These are phyloP conservation scores for Rhodomyrtus tomentosa DNA, from an alignment of 345 rosid genomes.

Conservation along the genomic window DNA sequence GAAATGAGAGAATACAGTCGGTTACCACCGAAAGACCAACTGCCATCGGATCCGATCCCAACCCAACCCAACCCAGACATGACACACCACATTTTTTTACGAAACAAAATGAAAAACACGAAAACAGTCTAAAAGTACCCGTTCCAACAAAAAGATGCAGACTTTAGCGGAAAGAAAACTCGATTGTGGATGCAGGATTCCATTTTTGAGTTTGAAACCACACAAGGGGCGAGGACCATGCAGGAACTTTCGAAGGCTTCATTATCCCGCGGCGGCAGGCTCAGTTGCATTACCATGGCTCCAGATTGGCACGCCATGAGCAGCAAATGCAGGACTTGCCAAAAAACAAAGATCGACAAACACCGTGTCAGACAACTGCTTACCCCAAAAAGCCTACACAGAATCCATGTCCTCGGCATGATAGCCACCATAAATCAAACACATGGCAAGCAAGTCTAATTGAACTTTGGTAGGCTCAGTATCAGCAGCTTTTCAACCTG, in stretches of 20 bases:
- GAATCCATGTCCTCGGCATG: background rate
- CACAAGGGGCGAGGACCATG: slow-evolving; percentile 15
- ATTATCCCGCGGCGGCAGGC: slow-evolving; percentile 17
- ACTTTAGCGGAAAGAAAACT: slow-evolving; percentile 15
- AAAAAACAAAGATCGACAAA: background rate
- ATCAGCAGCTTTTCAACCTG: background rate
- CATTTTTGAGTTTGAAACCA: slow-evolving; percentile 9
- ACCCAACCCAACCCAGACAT: background rate
- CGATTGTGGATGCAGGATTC: slow-evolving; percentile 18
- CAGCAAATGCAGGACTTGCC: background rate
- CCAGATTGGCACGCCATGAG: slow-evolving; percentile 47
- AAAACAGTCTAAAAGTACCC: slow-evolving; percentile 23
- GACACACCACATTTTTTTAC: background rate
- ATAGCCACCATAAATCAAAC: background rate
- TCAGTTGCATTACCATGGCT: slow-evolving; percentile 14
- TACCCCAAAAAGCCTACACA: background rate
- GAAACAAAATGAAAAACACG: background rate
- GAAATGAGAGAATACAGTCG: background rate
- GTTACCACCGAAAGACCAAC: background rate
- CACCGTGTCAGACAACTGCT: background rate
- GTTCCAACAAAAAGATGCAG: slow-evolving; percentile 14
- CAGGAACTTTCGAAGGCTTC: slow-evolving; percentile 18
- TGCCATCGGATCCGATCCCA: background rate
- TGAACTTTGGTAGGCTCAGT: background rate
- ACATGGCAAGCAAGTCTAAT: background rate